Evolutionary conservation across 495 filamentous ascomycete genomes (phyloP), one percentile per base, ranked within the genome.

Genomic region (Penicillium taxi): DNA sequence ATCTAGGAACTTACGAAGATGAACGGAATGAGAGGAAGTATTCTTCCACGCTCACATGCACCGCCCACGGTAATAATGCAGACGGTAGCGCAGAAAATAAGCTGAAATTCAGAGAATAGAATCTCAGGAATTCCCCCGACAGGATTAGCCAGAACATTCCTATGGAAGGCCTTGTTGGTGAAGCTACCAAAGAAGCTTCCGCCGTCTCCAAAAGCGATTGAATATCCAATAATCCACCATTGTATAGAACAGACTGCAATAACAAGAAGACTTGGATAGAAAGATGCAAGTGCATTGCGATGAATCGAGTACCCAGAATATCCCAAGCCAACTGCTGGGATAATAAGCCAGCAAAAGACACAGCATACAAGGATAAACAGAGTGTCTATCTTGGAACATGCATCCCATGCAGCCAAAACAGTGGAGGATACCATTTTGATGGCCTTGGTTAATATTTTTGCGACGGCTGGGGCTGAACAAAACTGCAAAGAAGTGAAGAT

Each of bases 81-180:
- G 1, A 72, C 70, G 19, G 63, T 66, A 16, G 66, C 67, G 45
- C 63, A 64, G 53, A 74, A 75, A 23, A 74, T 59, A 37, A 68
- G 57, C 52, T 74, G 72, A 42, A 72, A 74, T 24, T 74, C 48
- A 13, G 64, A 64, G 50, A 72, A 73, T 6, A 73, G 52, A 23
- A 74, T 63, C 33, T 72, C 72, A 2, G 72, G 71, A 12, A 72
- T 64, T 0, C 58, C 51, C 6, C 61, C 63, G 4, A 70, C 48
- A 2, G 66, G 64, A 9, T 67, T 44, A 1, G 55, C 58, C 1
- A 70, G 53, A 9, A 67, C 62, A 12, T 50, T 55, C 5, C 44
- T 34, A 26, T 67, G 64, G 35, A 65, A 65, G 3, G 44, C 45
- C 28, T 67, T 61, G 34, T 52, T 52, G n/a, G n/a, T n/a, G 30